A percentile compares a stretch with the other conserved stretches of the same genome.
phyloP scores from a whole-genome alignment of 176 grass and related monocot species.

The Eleusine coracana region DNA sequence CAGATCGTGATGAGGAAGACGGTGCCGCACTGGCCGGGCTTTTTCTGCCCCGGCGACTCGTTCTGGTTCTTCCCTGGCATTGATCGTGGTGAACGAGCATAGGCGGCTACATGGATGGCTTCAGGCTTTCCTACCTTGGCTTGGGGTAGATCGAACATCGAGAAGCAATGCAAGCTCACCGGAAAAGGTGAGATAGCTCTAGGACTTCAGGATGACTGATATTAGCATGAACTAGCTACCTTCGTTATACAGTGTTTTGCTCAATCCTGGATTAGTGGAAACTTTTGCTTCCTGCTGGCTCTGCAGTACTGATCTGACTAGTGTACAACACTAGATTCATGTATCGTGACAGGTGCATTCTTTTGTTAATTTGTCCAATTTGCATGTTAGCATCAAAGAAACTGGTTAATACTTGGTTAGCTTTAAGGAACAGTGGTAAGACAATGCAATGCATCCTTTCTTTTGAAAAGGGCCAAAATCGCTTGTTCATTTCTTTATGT shows the following conservation, averaged over 20 bases:
- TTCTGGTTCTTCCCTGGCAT: slow-evolving; percentile 62
- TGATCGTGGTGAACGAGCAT: slow-evolving; percentile 31
- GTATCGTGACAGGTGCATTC: not conserved
- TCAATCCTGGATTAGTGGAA: slow-evolving; percentile 32
- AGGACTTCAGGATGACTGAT: not conserved
- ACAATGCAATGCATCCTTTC: not conserved
- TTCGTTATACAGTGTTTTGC: not conserved
- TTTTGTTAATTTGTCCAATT: not conserved
- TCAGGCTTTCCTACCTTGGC: too few relatives aligned
- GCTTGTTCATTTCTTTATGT: not conserved
- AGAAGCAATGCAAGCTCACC: not conserved
- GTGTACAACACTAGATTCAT: not conserved
- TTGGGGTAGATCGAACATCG: not conserved
- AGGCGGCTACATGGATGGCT: not conserved
- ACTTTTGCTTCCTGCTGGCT: slow-evolving; percentile 21
- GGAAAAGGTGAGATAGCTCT: not conserved
- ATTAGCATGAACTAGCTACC: slow-evolving; percentile 9
- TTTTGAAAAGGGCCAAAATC: not conserved
- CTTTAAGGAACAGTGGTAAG: not conserved
- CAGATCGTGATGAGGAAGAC: slow-evolving; percentile 42
- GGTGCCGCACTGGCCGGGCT: slow-evolving; percentile 35
- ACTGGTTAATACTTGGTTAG: not conserved
- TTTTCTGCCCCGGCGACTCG: slow-evolving; percentile 36
- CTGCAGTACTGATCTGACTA: not conserved
- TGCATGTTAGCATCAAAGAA: not conserved